A percentile compares a stretch with the other conserved stretches of the same genome.
Conservation (phyloP, 2,329 filamentous ascomycete species). For the Sordariomycetes sp. region DNA sequence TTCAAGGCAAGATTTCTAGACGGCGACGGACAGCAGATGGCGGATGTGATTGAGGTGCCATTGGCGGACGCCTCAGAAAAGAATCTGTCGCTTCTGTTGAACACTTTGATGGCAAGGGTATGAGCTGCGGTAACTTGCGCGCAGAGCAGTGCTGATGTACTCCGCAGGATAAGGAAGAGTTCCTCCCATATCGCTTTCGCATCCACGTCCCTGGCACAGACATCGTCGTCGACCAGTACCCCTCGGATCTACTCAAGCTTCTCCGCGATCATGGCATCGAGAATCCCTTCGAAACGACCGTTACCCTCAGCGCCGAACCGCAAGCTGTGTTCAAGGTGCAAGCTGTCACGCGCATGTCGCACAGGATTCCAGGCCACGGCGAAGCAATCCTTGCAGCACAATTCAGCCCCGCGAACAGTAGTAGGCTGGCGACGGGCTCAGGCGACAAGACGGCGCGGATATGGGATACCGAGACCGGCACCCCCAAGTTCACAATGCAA, state of each 20-base stretch:
- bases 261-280: constrained; percentile 47
- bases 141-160: constrained; percentile 1
- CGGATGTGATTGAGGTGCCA: constrained; percentile 64
- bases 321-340: constrained; percentile 93
- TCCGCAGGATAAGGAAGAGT: constrained; percentile 43
- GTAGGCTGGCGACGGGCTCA: constrained; percentile 74
- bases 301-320: constrained; percentile 56
- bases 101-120: constrained; percentile 73
- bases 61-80: constrained; percentile 79
- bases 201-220: constrained; percentile 47
- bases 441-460: constrained; percentile 87
- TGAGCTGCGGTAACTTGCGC: constrained; percentile 11
- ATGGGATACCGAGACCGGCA: constrained; percentile 93
- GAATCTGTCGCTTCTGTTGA: constrained; percentile 80
- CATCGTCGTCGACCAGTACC: constrained; percentile 46
- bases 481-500: constrained; percentile 74
- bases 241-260: constrained; percentile 43
- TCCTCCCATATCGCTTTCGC: constrained; percentile 52
- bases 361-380: constrained; percentile 82
- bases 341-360: constrained; percentile 81
- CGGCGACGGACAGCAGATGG: constrained; percentile 61
- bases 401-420: constrained; percentile 73
- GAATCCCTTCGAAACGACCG: constrained; percentile 46
- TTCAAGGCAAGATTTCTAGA: constrained; percentile 85
- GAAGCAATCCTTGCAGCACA: constrained; percentile 80